Evolutionary conservation across 129 eudicot species (phyloP).

Genomic region (Chrysanthemum makinoi): DNA sequence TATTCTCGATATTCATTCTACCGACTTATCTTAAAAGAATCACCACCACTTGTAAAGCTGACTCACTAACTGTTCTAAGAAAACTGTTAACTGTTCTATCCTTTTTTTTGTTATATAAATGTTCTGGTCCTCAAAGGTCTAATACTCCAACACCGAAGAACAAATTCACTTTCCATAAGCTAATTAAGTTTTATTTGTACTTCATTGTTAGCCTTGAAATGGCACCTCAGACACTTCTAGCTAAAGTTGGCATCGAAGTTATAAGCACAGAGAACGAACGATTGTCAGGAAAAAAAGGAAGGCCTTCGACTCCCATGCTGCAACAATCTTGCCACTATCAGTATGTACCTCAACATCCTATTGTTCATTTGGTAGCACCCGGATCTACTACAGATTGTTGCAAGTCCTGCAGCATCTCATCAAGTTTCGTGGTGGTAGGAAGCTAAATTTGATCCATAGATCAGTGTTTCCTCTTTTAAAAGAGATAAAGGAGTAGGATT

Average conservation of each 20-base stretch:
- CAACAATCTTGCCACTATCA: slow-evolving; percentile 44
- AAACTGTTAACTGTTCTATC: background rate
- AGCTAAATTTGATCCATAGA: slow-evolving; percentile 4
- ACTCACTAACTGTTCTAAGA: too few species aligned
- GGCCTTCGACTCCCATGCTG: slow-evolving; percentile 19
- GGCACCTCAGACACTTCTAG: slow-evolving; percentile 30
- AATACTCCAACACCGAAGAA: slow-evolving; percentile 16
- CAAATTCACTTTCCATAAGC: background rate
- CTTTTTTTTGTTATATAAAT: slow-evolving; percentile 15
- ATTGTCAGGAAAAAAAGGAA: slow-evolving; percentile 22
- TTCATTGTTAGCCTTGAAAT: slow-evolving; percentile 19
- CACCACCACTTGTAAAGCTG: slow-evolving; percentile 29
- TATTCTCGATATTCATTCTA: slow-evolving; percentile 24
- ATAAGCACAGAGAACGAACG: slow-evolving; percentile 23
- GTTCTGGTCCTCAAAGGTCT: slow-evolving; percentile 7
- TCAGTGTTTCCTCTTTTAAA: background rate
- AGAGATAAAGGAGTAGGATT: background rate
- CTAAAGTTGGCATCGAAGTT: slow-evolving; percentile 27
- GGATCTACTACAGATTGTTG: slow-evolving; percentile 7
- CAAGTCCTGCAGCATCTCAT: slow-evolving; percentile 16
- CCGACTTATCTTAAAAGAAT: slow-evolving; percentile 38
- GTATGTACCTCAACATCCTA: slow-evolving; percentile 39
- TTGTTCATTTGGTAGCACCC: slow-evolving; percentile 23
- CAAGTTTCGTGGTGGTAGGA: slow-evolving; percentile 18
- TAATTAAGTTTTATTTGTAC: background rate